These are phyloP conservation scores for Ceratocystis albifundus DNA, from an alignment of 2,329 filamentous ascomycete species.

Conservation along the genomic window DNA sequence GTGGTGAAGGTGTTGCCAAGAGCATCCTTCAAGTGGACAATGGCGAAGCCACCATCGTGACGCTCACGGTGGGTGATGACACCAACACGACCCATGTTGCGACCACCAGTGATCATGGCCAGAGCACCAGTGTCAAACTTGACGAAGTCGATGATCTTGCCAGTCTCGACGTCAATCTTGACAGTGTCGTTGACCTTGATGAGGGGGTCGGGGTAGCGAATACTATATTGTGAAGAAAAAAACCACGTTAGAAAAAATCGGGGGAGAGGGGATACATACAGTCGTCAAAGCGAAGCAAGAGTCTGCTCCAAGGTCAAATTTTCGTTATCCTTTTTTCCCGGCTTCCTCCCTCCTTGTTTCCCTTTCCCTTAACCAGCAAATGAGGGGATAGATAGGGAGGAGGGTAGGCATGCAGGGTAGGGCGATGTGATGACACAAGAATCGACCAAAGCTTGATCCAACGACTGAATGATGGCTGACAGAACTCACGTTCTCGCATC, in stretches of 20 bases:
- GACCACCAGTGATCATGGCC: slow-evolving; percentile 97
- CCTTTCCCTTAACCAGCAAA: too few species aligned
- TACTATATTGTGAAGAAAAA: slow-evolving; percentile 45
- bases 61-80: slow-evolving; percentile 99
- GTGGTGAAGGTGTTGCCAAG: slow-evolving; percentile 99
- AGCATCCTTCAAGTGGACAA: slow-evolving; percentile 99
- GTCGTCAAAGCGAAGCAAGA: slow-evolving; percentile 38
- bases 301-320: slow-evolving; percentile 25
- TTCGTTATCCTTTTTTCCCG: slow-evolving; percentile 23
- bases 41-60: slow-evolving; percentile 99
- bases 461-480: slow-evolving; percentile 98
- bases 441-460: slow-evolving; percentile 97
- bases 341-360: too few species aligned
- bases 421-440: slow-evolving; percentile 27
- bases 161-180: slow-evolving; percentile 93
- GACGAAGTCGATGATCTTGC: slow-evolving; percentile 98
- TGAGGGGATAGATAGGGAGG: background rate
- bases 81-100: slow-evolving; percentile 99
- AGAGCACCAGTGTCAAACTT: slow-evolving; percentile 97
- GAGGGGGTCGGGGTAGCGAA: slow-evolving; percentile 94
- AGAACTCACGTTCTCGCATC: slow-evolving; percentile 99
- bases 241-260: slow-evolving; percentile 33
- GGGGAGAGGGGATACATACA: slow-evolving; percentile 38
- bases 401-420: background rate
- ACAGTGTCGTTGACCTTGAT: slow-evolving; percentile 99